Base-by-base conservation (phyloP, 495 filamentous ascomycete genomes). In the Talaromyces borbonicus region DNA sequence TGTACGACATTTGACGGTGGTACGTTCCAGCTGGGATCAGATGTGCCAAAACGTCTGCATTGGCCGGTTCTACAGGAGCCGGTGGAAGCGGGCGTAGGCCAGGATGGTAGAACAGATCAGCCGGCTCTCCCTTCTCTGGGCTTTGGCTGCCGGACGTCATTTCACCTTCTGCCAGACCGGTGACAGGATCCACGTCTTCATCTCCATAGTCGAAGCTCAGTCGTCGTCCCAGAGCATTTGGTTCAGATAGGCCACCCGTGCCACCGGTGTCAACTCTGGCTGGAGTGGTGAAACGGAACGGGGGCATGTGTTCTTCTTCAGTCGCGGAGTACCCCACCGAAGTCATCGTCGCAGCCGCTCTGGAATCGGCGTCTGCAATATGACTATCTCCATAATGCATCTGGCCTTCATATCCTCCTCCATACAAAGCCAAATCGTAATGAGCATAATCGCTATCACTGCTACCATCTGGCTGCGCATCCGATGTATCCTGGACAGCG, bases 131-230 rank as follows among this genome's bases (percentile, higher is more conserved):
- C 41, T 77, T 58, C 16, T 70, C 57, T 25, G 71, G 70, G 41
- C 68, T 72, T 38, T 75, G 71, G 31, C 81, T 52, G 60, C 69
- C 66, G 56, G 80, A 62, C 51, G 70, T 55, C 49, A 71, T 52
- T 55, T 76, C 58, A 62, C 67, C 52, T 67, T 61, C 43, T 49
- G 74, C 52, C 57, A 84, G 68, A 8, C 65, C 65, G 38, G 77
- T 58, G 11, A 66, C 60, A 22, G 47, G 62, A 4, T 68, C 55
- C 26, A 55, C 51, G 56, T 68, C 53, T 56, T 98, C 92, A 55
- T 95, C 92, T 0, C 86, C 92, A 58, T 96, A 90, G 55, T 98
- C 92, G 54, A 90, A 97, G 59, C 90, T 95, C 56, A 90, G 68
- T 43, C 87, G 69, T 41, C 82, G 73, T 16, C 57, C 66, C 48